Percentiles rank a stretch among this genome's conserved stretches.
Conservation (phyloP, 2,329 filamentous ascomycete genomes). For the Botryotinia narcissicola region DNA sequence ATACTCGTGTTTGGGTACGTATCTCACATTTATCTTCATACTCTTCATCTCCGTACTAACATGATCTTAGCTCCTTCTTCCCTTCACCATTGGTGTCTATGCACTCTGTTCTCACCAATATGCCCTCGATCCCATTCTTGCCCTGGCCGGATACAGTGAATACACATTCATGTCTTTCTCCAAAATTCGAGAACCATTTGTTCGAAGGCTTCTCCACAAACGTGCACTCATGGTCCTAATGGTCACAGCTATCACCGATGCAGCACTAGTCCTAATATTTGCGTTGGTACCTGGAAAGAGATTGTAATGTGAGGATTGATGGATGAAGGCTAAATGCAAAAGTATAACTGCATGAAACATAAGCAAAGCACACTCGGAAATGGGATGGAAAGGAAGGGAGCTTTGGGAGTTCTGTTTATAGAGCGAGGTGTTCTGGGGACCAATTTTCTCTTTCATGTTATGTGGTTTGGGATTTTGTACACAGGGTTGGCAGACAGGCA, state of each 20-base stretch:
- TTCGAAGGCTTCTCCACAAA: slow-evolving; percentile 79
- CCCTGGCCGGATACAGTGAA: slow-evolving; percentile 86
- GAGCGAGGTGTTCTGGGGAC: slow-evolving; percentile 17
- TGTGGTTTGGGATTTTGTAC: slow-evolving; percentile 13
- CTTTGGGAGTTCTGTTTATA: slow-evolving; percentile 15
- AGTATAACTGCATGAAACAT: background rate
- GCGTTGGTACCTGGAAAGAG: slow-evolving; percentile 91
- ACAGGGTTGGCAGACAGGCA: slow-evolving; percentile 2
- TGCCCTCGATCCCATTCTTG: slow-evolving; percentile 87
- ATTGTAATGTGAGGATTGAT: slow-evolving; percentile 48
- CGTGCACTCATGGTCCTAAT: slow-evolving; percentile 78
- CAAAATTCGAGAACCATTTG: slow-evolving; percentile 83
- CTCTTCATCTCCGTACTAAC: slow-evolving; percentile 22
- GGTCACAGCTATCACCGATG: slow-evolving; percentile 72
- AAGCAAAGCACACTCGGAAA: background rate
- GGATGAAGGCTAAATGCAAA: background rate
- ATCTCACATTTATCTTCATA: background rate
- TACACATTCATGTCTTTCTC: slow-evolving; percentile 95
- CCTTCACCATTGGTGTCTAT: slow-evolving; percentile 90
- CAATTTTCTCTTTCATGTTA: slow-evolving; percentile 9
- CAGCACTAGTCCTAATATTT: slow-evolving; percentile 83
- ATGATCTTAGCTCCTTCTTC: slow-evolving; percentile 67
- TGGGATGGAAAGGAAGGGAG: background rate
- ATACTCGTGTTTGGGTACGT: slow-evolving; percentile 81
- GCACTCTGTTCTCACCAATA: slow-evolving; percentile 90